A percentile compares a stretch with the other conserved stretches of the same genome.
Conservation (phyloP, 306 rosid species). For the Trifolium fragiferum region DNA sequence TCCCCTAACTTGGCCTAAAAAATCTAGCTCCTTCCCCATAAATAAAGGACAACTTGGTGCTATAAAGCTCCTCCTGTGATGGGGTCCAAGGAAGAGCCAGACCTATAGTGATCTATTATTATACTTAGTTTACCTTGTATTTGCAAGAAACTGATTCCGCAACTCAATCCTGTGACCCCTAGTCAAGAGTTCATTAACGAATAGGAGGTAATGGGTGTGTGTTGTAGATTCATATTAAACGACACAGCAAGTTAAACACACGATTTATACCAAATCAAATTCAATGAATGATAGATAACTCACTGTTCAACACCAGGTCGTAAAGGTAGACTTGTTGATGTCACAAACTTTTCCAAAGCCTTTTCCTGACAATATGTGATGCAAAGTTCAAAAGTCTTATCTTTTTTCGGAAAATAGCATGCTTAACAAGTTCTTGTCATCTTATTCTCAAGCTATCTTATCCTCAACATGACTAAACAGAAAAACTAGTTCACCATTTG, state of each 20-base stretch:
- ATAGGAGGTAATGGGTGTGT: neutral
- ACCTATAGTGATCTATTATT: neutral
- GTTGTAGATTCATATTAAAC: conserved; percentile 5
- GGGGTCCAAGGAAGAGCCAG: neutral
- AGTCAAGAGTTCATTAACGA: neutral
- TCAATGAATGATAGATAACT: conserved; percentile 51
- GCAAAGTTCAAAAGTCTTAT: too few relatives aligned
- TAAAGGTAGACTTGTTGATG: conserved; percentile 69
- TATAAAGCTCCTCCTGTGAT: neutral
- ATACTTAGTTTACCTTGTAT: neutral
- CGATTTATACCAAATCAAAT: conserved; percentile 23
- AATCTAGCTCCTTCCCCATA: conserved; percentile 24
- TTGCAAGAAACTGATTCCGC: neutral
- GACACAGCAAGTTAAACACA: conserved; percentile 21
- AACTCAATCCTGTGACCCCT: neutral
- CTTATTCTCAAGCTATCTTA: conserved; percentile 31
- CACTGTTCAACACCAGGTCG: conserved; percentile 94
- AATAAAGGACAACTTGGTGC: neutral
- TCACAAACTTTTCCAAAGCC: conserved; percentile 72
- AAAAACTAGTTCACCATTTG: conserved; percentile 19
- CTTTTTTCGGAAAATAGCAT: too few relatives aligned
- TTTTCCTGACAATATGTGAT: conserved; percentile 63
- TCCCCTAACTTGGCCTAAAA: conserved; percentile 12
- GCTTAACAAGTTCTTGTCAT: conserved; percentile 23
- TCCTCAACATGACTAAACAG: conserved; percentile 24